Conservation (phyloP, 192 early-diverging fungal genomes). For the Linnemannia hyalina region DNA sequence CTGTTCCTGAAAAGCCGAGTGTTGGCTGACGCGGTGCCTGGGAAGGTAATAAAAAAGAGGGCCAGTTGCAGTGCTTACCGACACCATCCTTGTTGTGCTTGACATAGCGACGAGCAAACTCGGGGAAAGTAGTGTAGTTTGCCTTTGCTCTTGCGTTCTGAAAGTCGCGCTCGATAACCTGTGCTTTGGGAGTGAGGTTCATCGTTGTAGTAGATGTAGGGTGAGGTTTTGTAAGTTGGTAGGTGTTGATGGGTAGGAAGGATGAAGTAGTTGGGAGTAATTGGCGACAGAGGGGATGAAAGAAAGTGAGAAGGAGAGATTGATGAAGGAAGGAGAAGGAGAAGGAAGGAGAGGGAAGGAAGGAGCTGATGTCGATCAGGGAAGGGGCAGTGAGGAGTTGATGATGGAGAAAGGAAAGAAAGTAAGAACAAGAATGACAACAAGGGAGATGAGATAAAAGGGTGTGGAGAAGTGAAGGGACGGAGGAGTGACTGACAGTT, state of each 20-base stretch:
- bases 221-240: background rate
- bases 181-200: constrained; percentile 33
- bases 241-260: background rate
- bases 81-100: constrained; percentile 37
- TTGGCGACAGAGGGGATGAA: constrained; percentile 2
- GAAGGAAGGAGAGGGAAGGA: background rate
- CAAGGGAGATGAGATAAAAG: background rate
- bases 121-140: constrained; percentile 23
- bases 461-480: constrained; percentile 1
- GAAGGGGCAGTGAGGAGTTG: background rate
- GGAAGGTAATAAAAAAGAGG: background rate
- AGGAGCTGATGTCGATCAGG: constrained; percentile 6
- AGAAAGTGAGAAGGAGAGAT: background rate
- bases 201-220: background rate
- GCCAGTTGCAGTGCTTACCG: constrained; percentile 15
- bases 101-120: constrained; percentile 35
- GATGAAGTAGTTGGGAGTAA: background rate
- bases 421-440: background rate
- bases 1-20: background rate
- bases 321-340: background rate
- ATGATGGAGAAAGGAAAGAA: background rate
- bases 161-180: constrained; percentile 32
- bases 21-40: background rate
- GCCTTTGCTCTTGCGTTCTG: constrained; percentile 34
- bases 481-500: background rate